Base-by-base conservation (phyloP, 2,329 filamentous ascomycete species). In the Fusarium sp. region DNA sequence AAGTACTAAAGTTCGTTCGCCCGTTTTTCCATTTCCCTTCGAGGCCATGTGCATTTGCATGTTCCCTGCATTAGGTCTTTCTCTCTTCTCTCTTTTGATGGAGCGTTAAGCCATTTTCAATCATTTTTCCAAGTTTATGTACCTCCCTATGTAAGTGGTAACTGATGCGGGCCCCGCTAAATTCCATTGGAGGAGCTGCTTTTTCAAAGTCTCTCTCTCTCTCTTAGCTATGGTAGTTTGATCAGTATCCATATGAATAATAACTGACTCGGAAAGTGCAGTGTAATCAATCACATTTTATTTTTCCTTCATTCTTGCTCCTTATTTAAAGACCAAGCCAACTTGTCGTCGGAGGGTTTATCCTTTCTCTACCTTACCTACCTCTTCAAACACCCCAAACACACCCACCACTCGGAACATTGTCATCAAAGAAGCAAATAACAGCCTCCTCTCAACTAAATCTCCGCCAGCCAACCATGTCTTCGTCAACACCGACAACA, bases 31-130 rank as follows among this genome's bases (percentile, higher is more conserved):
- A 63, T 58, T 63, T 63, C 52, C 59, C 21, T 59, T 53, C 46
- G 46, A 53, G 60, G 52, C 52, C 46, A 59, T 59, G 52, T 64
- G 61, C 60, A 63, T 63, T 48, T 63, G 39, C 45, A 58, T 58
- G 21, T 58, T 48, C 18, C 58, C 35, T 63, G 50, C 60, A 63
- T 57, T 63, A 58, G 58, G 43, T 58, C 31, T 47, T 31, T 31
- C 29, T 18, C 29, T 41, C 13, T 18, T 54, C 41, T 45, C 5
- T 40, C 25, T 36, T 25, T 25, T 6, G 8, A 8, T 25, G 25
- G 5, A 25, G 10, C 25, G 13, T 31, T 25, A 35, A 35, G 15
- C 33, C 33, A 17, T 18, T 17, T 31, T 35, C 21, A 40, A 7
- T 18, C 8, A 36, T 7, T 18, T 18, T 45, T 33, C 29, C 50